Evolutionary conservation across 371 early-diverging fungal genomes (phyloP), one percentile per base, ranked within the genome.

Genomic region (Mucor indicus): DNA sequence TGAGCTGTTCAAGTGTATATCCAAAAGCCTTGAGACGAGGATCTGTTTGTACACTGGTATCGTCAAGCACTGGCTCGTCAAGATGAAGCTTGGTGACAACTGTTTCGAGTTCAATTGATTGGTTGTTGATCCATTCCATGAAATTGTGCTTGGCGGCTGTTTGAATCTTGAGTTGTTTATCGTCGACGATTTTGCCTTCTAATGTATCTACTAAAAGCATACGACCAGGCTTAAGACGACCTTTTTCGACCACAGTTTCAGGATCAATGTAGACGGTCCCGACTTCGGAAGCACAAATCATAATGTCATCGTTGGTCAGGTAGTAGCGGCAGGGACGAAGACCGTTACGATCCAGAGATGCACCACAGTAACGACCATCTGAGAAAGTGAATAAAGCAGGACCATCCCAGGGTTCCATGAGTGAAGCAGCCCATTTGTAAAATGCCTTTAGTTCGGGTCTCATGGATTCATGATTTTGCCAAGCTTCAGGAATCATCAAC

Each of bases 321-420:
- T 95, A 95, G 81, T 81, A 96, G 46, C 98, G 90, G 65, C 96
- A 96, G 6, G 98, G 98, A 48, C 97, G 86, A 33, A 98, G 72
- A 35, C 98, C 98, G 66, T 96, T 96, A 57, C 97, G 88, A 72
- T 98, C 98, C 31, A 98, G 74, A 11, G 83, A 86, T 11, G 96
- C 96, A 63, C 96, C 98, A 60, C 93, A 91, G 68, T 87, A 95
- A 43, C 97, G 88, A 33, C 98, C 97, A 62, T 98, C 97, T 22
- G 90, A 86, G 69, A 96, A 96, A 11, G 94, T 93, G 63, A 98
- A 90, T 27, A 96, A 72, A 11, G 98, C 98, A 43, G 98, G 98
- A 22, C 98, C 98, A 67, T 98, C 98, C 91, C 96, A 98, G 15
- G 95, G 92, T 64, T 98, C 98, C 96, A 96, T 98, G 33, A 96